phyloP scores from a whole-genome alignment of 208 protist species.

The Trypanosoma cruzi region DNA sequence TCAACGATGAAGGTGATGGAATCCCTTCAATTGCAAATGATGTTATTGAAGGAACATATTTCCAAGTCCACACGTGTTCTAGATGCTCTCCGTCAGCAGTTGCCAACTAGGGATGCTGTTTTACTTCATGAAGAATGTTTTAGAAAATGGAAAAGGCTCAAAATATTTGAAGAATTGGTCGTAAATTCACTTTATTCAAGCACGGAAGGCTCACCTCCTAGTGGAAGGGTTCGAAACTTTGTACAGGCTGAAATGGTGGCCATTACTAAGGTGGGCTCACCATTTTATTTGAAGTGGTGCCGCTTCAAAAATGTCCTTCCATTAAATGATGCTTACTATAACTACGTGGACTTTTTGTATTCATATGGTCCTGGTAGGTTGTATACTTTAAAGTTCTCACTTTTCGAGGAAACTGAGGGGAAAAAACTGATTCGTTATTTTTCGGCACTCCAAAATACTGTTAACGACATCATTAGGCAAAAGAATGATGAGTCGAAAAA shows the following conservation, averaged over 20 bases:
- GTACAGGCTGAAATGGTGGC: constrained; percentile 24
- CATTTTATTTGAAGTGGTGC: constrained; percentile 22
- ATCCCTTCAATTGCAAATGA: constrained; percentile 6
- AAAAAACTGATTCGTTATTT: constrained; percentile 1
- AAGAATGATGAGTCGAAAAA: neutral
- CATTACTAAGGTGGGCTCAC: constrained; percentile 8
- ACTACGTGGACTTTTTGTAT: constrained; percentile 26
- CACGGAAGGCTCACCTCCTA: neutral
- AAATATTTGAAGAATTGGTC: constrained; percentile 31
- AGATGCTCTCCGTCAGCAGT: neutral
- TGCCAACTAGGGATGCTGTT: constrained; percentile 9
- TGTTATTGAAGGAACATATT: constrained; percentile 8
- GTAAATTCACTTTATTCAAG: constrained; percentile 14
- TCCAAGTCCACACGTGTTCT: neutral
- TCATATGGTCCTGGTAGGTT: constrained; percentile 8
- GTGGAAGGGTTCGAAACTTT: constrained; percentile 19
- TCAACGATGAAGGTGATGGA: constrained; percentile 1
- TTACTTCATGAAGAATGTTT: constrained; percentile 16
- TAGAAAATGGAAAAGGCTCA: constrained; percentile 14
- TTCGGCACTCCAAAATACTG: neutral
- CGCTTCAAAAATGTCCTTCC: constrained; percentile 26
- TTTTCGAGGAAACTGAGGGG: neutral
- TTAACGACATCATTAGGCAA: constrained; percentile 3
- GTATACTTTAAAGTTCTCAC: neutral
- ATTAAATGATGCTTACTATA: constrained; percentile 25